A percentile compares a stretch with the other conserved stretches of the same genome.
Conservation (phyloP, 164 flowering plant genomes). For the Piper longum region DNA sequence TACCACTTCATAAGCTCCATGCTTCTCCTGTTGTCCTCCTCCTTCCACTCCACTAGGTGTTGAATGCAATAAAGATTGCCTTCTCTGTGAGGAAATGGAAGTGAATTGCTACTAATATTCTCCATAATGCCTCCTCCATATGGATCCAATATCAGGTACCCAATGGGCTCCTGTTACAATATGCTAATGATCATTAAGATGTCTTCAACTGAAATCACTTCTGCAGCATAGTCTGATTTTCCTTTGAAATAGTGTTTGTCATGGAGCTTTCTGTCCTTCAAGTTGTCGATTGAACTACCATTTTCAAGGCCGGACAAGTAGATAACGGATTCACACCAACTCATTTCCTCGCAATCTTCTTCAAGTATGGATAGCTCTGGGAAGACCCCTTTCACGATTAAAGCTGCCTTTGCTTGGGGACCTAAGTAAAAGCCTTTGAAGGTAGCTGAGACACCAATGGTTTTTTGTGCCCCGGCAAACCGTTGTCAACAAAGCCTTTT, state of each 20-base stretch:
- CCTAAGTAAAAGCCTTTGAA: conserved; percentile 19
- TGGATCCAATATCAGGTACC: conserved; percentile 20
- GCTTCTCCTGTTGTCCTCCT: conserved; percentile 6
- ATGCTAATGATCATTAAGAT: background rate
- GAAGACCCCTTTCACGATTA: conserved; percentile 5
- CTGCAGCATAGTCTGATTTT: conserved; percentile 14
- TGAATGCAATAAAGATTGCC: conserved; percentile 19
- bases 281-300: conserved; percentile 8
- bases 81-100: conserved; percentile 18
- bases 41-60: conserved; percentile 18
- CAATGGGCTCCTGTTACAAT: conserved; percentile 14
- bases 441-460: conserved; percentile 9
- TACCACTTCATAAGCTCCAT: conserved; percentile 11
- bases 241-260: conserved; percentile 16
- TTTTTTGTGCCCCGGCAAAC: conserved; percentile 4
- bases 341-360: conserved; percentile 14
- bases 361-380: conserved; percentile 10
- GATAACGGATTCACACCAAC: conserved; percentile 17
- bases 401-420: background rate
- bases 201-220: conserved; percentile 8
- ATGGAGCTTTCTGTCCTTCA: conserved; percentile 13
- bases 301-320: conserved; percentile 11
- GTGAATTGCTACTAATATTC: conserved; percentile 6
- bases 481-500: conserved; percentile 5
- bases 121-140: conserved; percentile 20